Evolutionary conservation across 169 alveolate species (phyloP), one percentile per base, ranked within the genome.

Genomic region (Plasmodium sp.): DNA sequence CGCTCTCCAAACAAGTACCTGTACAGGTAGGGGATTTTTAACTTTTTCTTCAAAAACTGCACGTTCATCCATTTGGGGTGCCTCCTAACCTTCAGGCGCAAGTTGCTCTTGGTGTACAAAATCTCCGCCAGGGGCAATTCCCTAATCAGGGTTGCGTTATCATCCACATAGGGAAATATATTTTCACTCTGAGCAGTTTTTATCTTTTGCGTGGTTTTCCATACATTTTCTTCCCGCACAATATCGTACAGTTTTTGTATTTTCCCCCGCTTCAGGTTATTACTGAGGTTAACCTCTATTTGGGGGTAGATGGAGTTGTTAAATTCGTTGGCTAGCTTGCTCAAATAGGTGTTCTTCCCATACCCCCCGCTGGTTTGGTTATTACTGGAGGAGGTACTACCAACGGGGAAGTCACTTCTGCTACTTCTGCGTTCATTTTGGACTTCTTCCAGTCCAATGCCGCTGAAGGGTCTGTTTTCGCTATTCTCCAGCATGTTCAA

Each of bases 121-220:
- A 96, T 93, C 39, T 96, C 97, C 5, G 95, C 71, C 27, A 95
- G 39, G 16, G 92, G 95, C 18, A 96, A 92, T 84, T 90, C 95
- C 73, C 96, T 81, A 58, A 96, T 95, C 67, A 96, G 79, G n/a
- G 97, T 94, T 14, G 96, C 96, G 54, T 95, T 95, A 56, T 96
- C 97, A 75, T 95, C 95, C 27, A 96, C 97, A 85, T 96, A 96
- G n/a, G 97, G 97, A 58, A 96, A 96, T 43, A 96, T 95, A 56
- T 95, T 96, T 67, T 93, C 90, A 62, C 83, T 80, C 43, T 95
- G 95, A 16, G 96, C 75, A 79, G 95, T 93, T 92, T 94, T 95
- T 54, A 80, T 58, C 58, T 67, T 92, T 73, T 95, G 95, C 9
- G 91, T 92, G 27, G 95, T 95, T 79, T 95, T 92, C 97, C 97